These are phyloP conservation scores for Apiospora kogelbergensis DNA, from an alignment of 2,329 filamentous ascomycete species.

Conservation along the genomic window DNA sequence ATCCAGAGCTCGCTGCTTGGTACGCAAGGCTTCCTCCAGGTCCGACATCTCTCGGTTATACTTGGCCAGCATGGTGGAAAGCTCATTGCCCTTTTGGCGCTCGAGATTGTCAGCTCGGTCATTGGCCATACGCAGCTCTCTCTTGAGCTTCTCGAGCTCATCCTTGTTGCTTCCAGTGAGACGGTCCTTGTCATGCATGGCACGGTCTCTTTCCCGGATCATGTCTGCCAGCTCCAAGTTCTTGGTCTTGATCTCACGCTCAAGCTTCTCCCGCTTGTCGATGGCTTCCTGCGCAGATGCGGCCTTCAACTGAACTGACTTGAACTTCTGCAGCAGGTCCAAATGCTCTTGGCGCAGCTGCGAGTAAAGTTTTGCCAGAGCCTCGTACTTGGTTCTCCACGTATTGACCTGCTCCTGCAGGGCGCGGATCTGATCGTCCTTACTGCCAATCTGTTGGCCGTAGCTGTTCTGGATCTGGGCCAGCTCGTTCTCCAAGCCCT, in stretches of 20 bases:
- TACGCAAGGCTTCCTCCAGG: conserved; percentile 86
- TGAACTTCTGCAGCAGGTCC: conserved; percentile 93
- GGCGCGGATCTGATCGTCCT: conserved; percentile 90
- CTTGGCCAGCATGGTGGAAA: conserved; percentile 90
- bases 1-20: conserved; percentile 84
- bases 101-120: conserved; percentile 92
- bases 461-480: conserved; percentile 78
- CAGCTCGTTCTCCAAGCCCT: conserved; percentile 86
- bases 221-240: conserved; percentile 98
- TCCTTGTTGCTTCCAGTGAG: conserved; percentile 85
- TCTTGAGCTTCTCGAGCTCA: conserved; percentile 90
- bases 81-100: conserved; percentile 88
- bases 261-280: conserved; percentile 88
- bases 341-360: conserved; percentile 94
- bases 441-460: conserved; percentile 81
- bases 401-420: conserved; percentile 97
- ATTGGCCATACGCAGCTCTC: conserved; percentile 87
- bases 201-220: conserved; percentile 94
- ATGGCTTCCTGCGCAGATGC: conserved; percentile 97
- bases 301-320: conserved; percentile 92
- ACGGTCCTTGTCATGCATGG: conserved; percentile 89
- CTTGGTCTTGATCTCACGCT: conserved; percentile 98
- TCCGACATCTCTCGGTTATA: conserved; percentile 98
- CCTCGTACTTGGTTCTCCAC: conserved; percentile 96
- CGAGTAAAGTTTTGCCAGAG: conserved; percentile 93